Evolutionary conservation across 208 protist species (phyloP).

Genomic region (Herpetomonas tarakana): DNA sequence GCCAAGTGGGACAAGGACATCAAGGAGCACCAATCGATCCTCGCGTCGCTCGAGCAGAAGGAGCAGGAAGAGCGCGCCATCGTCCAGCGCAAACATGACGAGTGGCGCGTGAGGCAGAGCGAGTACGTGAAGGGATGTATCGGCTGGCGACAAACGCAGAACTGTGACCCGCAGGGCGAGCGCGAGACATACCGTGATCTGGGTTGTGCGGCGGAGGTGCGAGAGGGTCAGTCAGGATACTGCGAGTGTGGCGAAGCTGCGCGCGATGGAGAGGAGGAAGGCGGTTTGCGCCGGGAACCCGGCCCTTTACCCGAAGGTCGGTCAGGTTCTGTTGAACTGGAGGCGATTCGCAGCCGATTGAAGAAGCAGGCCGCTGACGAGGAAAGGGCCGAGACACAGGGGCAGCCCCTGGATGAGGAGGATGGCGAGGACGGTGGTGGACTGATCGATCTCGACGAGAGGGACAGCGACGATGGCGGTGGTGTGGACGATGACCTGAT

Average conservation of each 20-base stretch:
- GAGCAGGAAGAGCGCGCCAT: slow-evolving; percentile 30
- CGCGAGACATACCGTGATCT: slow-evolving; percentile 19
- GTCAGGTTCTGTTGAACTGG: no score
- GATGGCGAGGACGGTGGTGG: no score
- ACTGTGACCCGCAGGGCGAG: slow-evolving; percentile 27
- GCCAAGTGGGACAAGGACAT: slow-evolving; percentile 10
- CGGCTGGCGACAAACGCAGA: slow-evolving; percentile 39
- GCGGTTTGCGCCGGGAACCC: background rate
- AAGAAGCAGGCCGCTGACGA: no score
- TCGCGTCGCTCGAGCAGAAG: slow-evolving; percentile 23
- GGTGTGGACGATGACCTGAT: background rate
- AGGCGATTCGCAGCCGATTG: no score
- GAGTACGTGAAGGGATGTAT: slow-evolving; percentile 19
- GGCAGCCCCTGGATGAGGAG: background rate
- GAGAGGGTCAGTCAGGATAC: slow-evolving; percentile 26
- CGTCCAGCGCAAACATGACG: slow-evolving; percentile 11
- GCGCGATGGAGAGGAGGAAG: background rate
- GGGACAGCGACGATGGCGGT: background rate
- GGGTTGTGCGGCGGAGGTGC: slow-evolving; percentile 35
- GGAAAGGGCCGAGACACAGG: background rate
- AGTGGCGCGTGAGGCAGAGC: slow-evolving; percentile 8
- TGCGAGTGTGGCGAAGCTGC: slow-evolving; percentile 39
- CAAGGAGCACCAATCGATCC: slow-evolving; percentile 4
- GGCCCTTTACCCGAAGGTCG: no score
- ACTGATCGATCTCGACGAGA: no score